Conservation (phyloP, 1,139 yeast genomes). For the Yamadazyma oceani region DNA sequence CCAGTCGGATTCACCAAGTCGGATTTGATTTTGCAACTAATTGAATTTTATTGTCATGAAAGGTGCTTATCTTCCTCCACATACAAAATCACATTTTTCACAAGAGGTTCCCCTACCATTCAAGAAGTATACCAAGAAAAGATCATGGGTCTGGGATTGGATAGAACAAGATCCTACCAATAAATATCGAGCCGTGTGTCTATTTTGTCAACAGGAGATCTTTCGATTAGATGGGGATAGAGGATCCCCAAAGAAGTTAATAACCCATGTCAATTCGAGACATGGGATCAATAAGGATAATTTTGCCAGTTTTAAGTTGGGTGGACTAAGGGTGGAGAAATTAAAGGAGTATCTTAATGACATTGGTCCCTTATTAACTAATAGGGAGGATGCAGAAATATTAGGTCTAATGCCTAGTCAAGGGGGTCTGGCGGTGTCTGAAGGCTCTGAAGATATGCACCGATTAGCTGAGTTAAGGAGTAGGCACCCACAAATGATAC, state of each 20-base stretch:
- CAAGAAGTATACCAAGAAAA: constrained; percentile 18
- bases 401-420: constrained; percentile 7
- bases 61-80: constrained; percentile 2
- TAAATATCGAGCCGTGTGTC: constrained; percentile 17
- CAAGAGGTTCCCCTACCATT: constrained; percentile 17
- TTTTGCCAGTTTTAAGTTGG: constrained; percentile 5
- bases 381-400: constrained; percentile 13
- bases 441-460: not conserved
- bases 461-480: too few relatives aligned
- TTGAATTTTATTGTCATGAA: constrained; percentile 7
- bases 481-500: too few relatives aligned
- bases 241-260: constrained; percentile 18
- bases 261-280: constrained; percentile 17
- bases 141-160: constrained; percentile 22
- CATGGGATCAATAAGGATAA: constrained; percentile 17
- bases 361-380: constrained; percentile 16
- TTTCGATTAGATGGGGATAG: constrained; percentile 19
- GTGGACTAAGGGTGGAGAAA: constrained; percentile 9
- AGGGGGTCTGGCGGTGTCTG: not conserved
- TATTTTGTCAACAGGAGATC: constrained; percentile 17
- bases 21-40: not conserved
- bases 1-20: not conserved
- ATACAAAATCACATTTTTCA: constrained; percentile 9
- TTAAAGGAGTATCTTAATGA: constrained; percentile 9
- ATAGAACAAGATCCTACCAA: constrained; percentile 18